Evolutionary conservation across 495 filamentous ascomycete species (phyloP).

Genomic region (Glutinoglossum americanum): DNA sequence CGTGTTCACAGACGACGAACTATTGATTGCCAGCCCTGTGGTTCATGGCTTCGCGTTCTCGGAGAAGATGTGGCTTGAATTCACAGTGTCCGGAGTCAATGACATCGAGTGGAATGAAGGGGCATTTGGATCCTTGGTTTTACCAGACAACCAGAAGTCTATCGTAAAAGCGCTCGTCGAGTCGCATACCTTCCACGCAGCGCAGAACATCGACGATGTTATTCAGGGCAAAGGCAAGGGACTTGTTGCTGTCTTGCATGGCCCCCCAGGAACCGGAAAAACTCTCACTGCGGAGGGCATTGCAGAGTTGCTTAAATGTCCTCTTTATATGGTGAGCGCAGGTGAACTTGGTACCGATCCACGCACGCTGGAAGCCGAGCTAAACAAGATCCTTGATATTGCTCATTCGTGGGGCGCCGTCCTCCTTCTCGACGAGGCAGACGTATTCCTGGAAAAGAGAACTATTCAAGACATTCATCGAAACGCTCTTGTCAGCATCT

Average conservation of each 20-base stretch:
- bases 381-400: constrained; percentile 71
- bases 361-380: constrained; percentile 51
- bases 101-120: constrained; percentile 66
- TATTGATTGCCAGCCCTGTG: constrained; percentile 74
- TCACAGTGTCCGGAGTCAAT: constrained; percentile 60
- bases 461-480: constrained; percentile 22
- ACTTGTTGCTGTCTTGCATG: constrained; percentile 38
- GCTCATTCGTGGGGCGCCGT: constrained; percentile 68
- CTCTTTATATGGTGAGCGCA: constrained; percentile 66
- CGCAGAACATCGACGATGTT: constrained; percentile 44
- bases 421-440: constrained; percentile 24
- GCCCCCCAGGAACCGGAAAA: constrained; percentile 74
- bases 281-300: constrained; percentile 80
- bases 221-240: constrained; percentile 35
- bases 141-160: constrained; percentile 53
- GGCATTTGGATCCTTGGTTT: constrained; percentile 60
- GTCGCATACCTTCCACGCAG: constrained; percentile 60
- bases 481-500: constrained; percentile 23
- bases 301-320: constrained; percentile 58
- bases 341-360: constrained; percentile 69
- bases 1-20: constrained; percentile 65
- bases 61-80: constrained; percentile 85
- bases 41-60: constrained; percentile 83
- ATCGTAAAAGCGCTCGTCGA: constrained; percentile 67
- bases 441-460: constrained; percentile 24